A percentile compares a stretch with the other conserved stretches of the same genome.
Conservation (phyloP, 2,329 filamentous ascomycete genomes). For the Aspergillus pseudoterreus region DNA sequence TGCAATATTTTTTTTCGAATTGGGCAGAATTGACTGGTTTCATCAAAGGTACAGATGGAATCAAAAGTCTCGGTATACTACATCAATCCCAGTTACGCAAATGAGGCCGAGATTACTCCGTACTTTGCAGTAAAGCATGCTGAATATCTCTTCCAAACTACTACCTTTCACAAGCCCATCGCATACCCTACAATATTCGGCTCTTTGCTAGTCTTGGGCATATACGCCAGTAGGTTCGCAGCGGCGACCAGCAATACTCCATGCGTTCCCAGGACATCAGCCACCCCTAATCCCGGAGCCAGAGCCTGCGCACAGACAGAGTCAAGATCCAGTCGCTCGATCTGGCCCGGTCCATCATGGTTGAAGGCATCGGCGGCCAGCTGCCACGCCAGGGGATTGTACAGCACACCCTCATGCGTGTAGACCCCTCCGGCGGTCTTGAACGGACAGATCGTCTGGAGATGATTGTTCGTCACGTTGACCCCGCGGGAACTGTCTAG, state of each 20-base stretch:
- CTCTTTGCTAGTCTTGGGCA: constrained; percentile 34
- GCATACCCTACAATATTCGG: constrained; percentile 43
- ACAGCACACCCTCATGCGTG: constrained; percentile 50
- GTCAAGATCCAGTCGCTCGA: constrained; percentile 37
- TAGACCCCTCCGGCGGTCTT: constrained; percentile 43
- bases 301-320: constrained; percentile 37
- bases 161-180: not conserved
- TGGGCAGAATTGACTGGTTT: no score
- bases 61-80: no score
- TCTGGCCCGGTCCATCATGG: constrained; percentile 44
- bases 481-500: constrained; percentile 38
- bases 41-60: no score
- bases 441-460: constrained; percentile 43
- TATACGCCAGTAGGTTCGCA: constrained; percentile 30
- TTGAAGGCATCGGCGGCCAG: constrained; percentile 49
- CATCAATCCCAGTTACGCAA: no score
- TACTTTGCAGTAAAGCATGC: not conserved
- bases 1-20: no score
- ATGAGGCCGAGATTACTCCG: no score
- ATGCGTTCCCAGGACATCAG: constrained; percentile 47
- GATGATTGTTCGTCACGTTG: constrained; percentile 50
- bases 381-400: constrained; percentile 42
- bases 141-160: not conserved
- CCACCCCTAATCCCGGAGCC: constrained; percentile 26
- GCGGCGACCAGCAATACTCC: constrained; percentile 39